phyloP scores from a whole-genome alignment of 2,329 filamentous ascomycete genomes.

The Alternaria tenuissima region DNA sequence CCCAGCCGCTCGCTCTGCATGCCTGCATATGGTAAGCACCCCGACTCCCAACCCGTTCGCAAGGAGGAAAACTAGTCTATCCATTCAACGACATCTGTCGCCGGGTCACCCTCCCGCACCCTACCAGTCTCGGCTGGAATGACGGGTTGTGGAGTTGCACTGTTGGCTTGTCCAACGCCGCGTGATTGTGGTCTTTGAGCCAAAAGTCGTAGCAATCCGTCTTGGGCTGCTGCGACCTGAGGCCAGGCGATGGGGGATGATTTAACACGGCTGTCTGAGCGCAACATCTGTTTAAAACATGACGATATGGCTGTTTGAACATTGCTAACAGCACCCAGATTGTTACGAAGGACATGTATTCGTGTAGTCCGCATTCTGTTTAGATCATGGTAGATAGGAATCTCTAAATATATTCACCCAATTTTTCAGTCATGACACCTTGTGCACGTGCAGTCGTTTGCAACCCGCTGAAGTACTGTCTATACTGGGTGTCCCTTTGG shows the following conservation, averaged over 20 bases:
- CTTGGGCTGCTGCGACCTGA: conserved; percentile 56
- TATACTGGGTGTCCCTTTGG: not conserved
- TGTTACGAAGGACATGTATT: not conserved
- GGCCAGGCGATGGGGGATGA: conserved; percentile 71
- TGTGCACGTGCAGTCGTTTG: too few relatives aligned
- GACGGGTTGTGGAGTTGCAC: conserved; percentile 79
- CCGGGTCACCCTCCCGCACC: conserved; percentile 79
- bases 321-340: conserved; percentile 21
- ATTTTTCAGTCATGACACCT: not conserved
- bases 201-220: conserved; percentile 46
- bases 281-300: conserved; percentile 17
- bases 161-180: conserved; percentile 53
- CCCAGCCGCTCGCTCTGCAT: not conserved
- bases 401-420: not conserved
- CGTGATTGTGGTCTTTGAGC: conserved; percentile 66
- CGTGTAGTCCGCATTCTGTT: not conserved
- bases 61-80: conserved; percentile 70
- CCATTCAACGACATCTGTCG: conserved; percentile 69
- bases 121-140: conserved; percentile 65
- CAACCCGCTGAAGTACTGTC: not conserved
- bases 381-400: not conserved
- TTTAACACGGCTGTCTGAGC: conserved; percentile 74
- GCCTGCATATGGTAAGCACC: conserved; percentile 32
- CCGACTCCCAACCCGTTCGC: conserved; percentile 32
- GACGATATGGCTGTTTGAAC: conserved; percentile 8